Evolutionary conservation across 495 filamentous ascomycete genomes (phyloP).

Genomic region (Hypoxylon fuscum): DNA sequence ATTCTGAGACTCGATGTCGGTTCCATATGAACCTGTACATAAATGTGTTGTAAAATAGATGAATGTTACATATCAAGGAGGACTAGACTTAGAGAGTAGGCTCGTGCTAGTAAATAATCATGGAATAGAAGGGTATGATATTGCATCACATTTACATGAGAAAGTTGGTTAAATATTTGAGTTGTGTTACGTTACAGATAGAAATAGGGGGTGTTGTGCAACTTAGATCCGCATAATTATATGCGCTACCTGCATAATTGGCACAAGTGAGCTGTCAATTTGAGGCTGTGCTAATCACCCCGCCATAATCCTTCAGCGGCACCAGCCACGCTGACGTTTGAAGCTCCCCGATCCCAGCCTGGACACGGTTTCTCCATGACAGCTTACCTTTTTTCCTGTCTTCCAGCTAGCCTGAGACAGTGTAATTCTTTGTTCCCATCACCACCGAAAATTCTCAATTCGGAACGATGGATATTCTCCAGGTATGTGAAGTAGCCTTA

Average conservation of each 20-base stretch:
- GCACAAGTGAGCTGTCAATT: too few species aligned
- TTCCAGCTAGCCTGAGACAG: conserved; percentile 21
- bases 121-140: too few species aligned
- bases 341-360: conserved; percentile 10
- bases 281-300: conserved; percentile 1
- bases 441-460: conserved; percentile 15
- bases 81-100: not conserved
- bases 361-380: conserved; percentile 37
- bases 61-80: not conserved
- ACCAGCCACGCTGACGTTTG: conserved; percentile 35
- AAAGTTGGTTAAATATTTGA: too few species aligned
- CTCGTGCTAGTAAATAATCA: not conserved
- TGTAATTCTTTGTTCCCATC: conserved; percentile 21
- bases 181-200: too few species aligned
- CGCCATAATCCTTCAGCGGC: conserved; percentile 16
- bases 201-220: too few species aligned
- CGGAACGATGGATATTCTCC: conserved; percentile 50
- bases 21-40: too few species aligned
- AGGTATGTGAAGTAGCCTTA: conserved; percentile 47
- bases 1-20: too few species aligned
- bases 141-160: too few species aligned
- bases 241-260: too few species aligned
- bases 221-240: too few species aligned
- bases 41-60: too few species aligned
- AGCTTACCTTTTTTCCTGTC: conserved; percentile 12